These are phyloP conservation scores for Tubosaeta sp. DNA, from an alignment of 768 basidiomycete genomes.

Conservation along the genomic window DNA sequence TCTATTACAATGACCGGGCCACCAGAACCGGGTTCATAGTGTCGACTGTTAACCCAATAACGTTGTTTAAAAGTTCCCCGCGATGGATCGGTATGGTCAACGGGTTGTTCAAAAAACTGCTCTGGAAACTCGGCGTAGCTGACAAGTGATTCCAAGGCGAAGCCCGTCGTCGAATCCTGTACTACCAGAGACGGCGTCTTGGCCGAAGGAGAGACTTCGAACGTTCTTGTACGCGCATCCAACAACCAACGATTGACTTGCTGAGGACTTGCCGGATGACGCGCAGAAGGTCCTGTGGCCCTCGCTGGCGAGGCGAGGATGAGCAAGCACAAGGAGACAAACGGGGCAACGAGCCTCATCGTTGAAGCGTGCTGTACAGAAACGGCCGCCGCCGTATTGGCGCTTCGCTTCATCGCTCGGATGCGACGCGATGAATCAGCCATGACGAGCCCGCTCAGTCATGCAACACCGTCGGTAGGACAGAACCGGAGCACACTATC, in stretches of 20 bases:
- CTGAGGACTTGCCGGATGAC: constrained; percentile 44
- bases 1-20: constrained; percentile 90
- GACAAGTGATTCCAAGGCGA: constrained; percentile 2
- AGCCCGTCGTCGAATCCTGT: constrained; percentile 14
- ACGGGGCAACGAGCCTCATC: constrained; percentile 14
- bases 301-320: constrained; percentile 7
- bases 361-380: background rate
- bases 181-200: constrained; percentile 18
- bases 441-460: background rate
- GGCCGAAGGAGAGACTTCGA: constrained; percentile 9
- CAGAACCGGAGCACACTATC: background rate
- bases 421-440: background rate
- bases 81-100: constrained; percentile 71
- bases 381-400: background rate
- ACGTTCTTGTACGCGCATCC: constrained; percentile 21
- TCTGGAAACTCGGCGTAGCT: constrained; percentile 43
- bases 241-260: constrained; percentile 65
- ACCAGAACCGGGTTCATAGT: constrained; percentile 65
- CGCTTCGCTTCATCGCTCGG: background rate
- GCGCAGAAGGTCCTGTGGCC: constrained; percentile 7
- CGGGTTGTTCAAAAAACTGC: constrained; percentile 76
- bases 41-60: constrained; percentile 86
- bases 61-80: constrained; percentile 75
- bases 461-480: background rate
- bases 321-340: constrained; percentile 11